Percentiles rank a stretch among this genome's conserved stretches.
phyloP scores from a whole-genome alignment of 495 filamentous ascomycete genomes.

The Xylaria intraflava region DNA sequence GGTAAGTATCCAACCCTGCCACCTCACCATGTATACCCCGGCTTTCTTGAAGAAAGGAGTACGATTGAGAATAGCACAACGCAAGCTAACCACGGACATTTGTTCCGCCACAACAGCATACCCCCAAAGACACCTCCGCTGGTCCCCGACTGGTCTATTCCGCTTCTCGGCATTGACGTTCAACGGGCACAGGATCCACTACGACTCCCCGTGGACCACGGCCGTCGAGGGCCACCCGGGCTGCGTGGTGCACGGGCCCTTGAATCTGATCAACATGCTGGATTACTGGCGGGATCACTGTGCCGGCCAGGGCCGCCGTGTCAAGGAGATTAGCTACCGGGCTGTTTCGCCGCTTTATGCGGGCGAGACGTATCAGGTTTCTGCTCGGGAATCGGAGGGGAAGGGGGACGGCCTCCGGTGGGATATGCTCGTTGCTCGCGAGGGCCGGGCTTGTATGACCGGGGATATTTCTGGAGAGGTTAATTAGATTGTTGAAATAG shows the following conservation, averaged over 20 bases:
- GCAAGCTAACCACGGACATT: background rate
- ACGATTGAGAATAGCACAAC: background rate
- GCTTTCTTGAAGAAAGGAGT: too few relatives aligned
- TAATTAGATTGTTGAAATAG: too few relatives aligned
- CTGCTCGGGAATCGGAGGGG: slow-evolving; percentile 23
- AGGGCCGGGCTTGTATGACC: slow-evolving; percentile 38
- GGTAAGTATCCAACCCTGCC: too few relatives aligned
- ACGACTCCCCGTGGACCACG: slow-evolving; percentile 52
- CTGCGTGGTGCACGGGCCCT: slow-evolving; percentile 56
- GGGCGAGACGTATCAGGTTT: slow-evolving; percentile 43
- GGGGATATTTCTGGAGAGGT: slow-evolving; percentile 14
- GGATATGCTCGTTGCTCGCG: slow-evolving; percentile 35
- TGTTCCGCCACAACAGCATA: background rate
- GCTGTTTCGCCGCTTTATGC: slow-evolving; percentile 57
- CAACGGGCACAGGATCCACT: slow-evolving; percentile 69
- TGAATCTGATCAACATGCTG: slow-evolving; percentile 58
- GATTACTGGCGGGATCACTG: slow-evolving; percentile 57
- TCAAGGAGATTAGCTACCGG: slow-evolving; percentile 45
- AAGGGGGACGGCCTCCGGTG: slow-evolving; percentile 11
- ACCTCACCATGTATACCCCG: too few relatives aligned
- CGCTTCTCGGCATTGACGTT: slow-evolving; percentile 68
- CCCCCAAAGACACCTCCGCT: slow-evolving; percentile 33
- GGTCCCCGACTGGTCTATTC: slow-evolving; percentile 55
- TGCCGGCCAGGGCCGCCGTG: background rate
- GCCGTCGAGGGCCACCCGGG: slow-evolving; percentile 54